Base-by-base conservation (phyloP, 257 asterid species). In the Solanum infundibuliforme region DNA sequence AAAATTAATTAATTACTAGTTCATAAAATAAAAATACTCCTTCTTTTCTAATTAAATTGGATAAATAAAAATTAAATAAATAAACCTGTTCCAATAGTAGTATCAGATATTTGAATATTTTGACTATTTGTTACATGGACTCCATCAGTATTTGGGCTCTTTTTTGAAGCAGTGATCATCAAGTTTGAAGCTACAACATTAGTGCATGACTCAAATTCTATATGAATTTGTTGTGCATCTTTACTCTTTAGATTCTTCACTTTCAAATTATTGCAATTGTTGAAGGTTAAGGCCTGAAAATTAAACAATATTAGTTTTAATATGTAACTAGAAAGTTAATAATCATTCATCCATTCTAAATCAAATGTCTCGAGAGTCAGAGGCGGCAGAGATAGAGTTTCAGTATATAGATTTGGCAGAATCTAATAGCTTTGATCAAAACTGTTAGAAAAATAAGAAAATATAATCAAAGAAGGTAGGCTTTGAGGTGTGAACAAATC, bases 141-240 rank as follows among this genome's bases (percentile, higher is more conserved):
- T 87, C 98, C 99, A 83, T 96, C 98, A 16, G 99, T 96, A 58
- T 96, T 96, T 29, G 99, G 98, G 87, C 98, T 94, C 12, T 84
- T 86, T 77, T 62, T 93, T 1, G 98, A 95, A 66, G 99, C 84
- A 11, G 31, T 88, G 76, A 96, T 92, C 21, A 52, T 88, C 34
- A 94, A 89, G 52, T 92, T 91, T 2, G 95, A 92, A 27, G 91
- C 98, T 68, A 84, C 83, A 32, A 94, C 96, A 68, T 89, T 87
- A 11, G 6, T 69, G 23, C 98, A 94, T 87, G 31, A 76, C 74
- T 93, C 93, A 69, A 96, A 89, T 2, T 95, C 85, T 27, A 94
- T 23, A 87, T 96, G 98, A n/a, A 95, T 94, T 90, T 94, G 98
- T 62, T 93, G 99, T 8, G 95, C 88, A 88, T 96, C 87, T 86